A percentile compares a stretch with the other conserved stretches of the same genome.
These are phyloP conservation scores for Alternaria gansuensis DNA, from an alignment of 2,329 filamentous ascomycete genomes.

Conservation along the genomic window DNA sequence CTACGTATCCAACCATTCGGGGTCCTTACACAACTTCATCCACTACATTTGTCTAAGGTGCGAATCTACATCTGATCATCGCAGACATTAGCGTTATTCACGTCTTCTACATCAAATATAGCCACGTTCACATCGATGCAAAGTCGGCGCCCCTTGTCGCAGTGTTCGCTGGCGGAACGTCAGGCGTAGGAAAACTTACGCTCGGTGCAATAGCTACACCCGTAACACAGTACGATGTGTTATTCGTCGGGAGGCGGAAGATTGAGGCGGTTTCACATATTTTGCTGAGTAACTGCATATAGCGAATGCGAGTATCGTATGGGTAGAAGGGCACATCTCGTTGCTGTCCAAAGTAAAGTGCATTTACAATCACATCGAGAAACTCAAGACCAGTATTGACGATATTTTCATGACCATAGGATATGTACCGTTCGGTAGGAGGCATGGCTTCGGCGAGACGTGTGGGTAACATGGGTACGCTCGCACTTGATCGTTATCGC, in stretches of 20 bases:
- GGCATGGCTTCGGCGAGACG: constrained; percentile 41
- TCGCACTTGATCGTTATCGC: constrained; percentile 38
- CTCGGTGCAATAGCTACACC: constrained; percentile 31
- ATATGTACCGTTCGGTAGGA: constrained; percentile 27
- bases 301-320: constrained; percentile 57
- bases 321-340: constrained; percentile 57
- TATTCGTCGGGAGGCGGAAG: constrained; percentile 57
- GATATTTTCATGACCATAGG: neutral
- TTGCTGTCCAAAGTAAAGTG: constrained; percentile 56
- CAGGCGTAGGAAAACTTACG: constrained; percentile 58
- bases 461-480: constrained; percentile 45
- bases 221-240: constrained; percentile 52
- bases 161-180: constrained; percentile 60
- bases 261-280: constrained; percentile 40
- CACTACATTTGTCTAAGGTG: neutral
- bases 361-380: constrained; percentile 43
- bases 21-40: neutral
- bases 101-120: constrained; percentile 5
- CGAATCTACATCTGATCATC: neutral
- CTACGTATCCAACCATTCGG: neutral
- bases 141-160: constrained; percentile 51
- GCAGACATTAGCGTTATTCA: neutral
- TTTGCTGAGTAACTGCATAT: constrained; percentile 53
- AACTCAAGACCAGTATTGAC: neutral
- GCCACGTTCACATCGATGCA: constrained; percentile 54